Evolutionary conservation across 352 stramenopile genomes (phyloP).

Genomic region (Phytophthora parvispora): DNA sequence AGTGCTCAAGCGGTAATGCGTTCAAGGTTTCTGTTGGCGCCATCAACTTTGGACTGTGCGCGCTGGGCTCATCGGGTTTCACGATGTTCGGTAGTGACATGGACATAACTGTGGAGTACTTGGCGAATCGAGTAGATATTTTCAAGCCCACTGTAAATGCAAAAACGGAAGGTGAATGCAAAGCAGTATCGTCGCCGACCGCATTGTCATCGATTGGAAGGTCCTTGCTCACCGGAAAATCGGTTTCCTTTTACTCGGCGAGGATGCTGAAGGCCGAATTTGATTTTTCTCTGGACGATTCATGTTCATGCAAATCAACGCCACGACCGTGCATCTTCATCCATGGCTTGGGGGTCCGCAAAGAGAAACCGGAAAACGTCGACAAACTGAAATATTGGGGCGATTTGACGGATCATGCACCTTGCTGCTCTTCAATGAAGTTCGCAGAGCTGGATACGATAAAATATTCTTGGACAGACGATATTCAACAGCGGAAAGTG

Average conservation of each 20-base stretch:
- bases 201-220: constrained; percentile 13
- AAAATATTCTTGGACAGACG: constrained; percentile 31
- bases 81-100: constrained; percentile 19
- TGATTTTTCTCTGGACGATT: neutral
- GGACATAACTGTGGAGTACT: constrained; percentile 21
- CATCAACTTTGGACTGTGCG: constrained; percentile 19
- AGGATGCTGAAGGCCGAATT: constrained; percentile 7
- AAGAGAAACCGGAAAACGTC: constrained; percentile 19
- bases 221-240: constrained; percentile 19
- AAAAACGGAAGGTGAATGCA: neutral
- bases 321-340: constrained; percentile 29
- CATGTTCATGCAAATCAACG: constrained; percentile 22
- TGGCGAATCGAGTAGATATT: constrained; percentile 1
- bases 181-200: neutral
- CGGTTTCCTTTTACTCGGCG: neutral
- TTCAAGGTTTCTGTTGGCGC: constrained; percentile 16
- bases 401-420: constrained; percentile 34
- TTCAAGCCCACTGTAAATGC: neutral
- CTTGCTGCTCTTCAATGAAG: constrained; percentile 36
- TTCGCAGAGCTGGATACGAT: constrained; percentile 35
- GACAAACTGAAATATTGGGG: constrained; percentile 42
- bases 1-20: neutral
- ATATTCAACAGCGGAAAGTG: constrained; percentile 27
- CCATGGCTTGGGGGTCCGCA: constrained; percentile 41
- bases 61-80: constrained; percentile 9